Conservation (phyloP, 495 filamentous ascomycete species). For the Apodospora peruviana region DNA sequence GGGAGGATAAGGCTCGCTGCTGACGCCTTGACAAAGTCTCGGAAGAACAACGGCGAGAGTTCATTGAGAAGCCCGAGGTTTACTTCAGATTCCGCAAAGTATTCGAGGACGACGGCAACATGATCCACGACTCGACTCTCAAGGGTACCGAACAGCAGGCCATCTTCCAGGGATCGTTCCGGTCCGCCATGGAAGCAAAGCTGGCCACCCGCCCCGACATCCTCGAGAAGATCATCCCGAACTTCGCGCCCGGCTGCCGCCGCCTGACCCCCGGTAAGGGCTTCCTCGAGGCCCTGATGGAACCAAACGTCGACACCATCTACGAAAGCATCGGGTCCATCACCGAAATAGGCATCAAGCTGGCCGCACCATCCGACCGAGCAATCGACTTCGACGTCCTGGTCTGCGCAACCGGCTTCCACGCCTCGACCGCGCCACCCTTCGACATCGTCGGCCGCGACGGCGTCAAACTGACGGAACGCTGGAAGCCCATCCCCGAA, state of each 20-base stretch:
- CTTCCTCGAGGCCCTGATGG: slow-evolving; percentile 61
- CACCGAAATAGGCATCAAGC: slow-evolving; percentile 44
- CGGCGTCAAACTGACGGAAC: slow-evolving; percentile 43
- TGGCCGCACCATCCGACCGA: slow-evolving; percentile 36
- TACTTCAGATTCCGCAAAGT: slow-evolving; percentile 33
- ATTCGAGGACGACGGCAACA: slow-evolving; percentile 33
- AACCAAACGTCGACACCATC: slow-evolving; percentile 59
- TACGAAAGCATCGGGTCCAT: slow-evolving; percentile 47
- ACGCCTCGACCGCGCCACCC: slow-evolving; percentile 51
- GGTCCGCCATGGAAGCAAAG: slow-evolving; percentile 25
- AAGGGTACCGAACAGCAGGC: slow-evolving; percentile 27
- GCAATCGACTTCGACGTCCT: slow-evolving; percentile 43
- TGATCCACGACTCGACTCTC: slow-evolving; percentile 32
- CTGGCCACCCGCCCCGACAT: slow-evolving; percentile 33
- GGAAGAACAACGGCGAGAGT: slow-evolving; percentile 26
- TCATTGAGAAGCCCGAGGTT: slow-evolving; percentile 23
- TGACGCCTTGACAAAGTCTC: slow-evolving; percentile 20
- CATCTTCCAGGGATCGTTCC: slow-evolving; percentile 15
- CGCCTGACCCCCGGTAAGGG: slow-evolving; percentile 68
- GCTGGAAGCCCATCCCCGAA: slow-evolving; percentile 48
- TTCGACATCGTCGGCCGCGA: slow-evolving; percentile 53
- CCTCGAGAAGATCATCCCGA: slow-evolving; percentile 39
- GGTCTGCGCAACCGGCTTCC: slow-evolving; percentile 66
- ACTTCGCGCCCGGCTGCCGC: slow-evolving; percentile 63
- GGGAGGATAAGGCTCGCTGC: background rate